Evolutionary conservation across 2,329 filamentous ascomycete genomes (phyloP).

Genomic region (Fusarium avenaceum): DNA sequence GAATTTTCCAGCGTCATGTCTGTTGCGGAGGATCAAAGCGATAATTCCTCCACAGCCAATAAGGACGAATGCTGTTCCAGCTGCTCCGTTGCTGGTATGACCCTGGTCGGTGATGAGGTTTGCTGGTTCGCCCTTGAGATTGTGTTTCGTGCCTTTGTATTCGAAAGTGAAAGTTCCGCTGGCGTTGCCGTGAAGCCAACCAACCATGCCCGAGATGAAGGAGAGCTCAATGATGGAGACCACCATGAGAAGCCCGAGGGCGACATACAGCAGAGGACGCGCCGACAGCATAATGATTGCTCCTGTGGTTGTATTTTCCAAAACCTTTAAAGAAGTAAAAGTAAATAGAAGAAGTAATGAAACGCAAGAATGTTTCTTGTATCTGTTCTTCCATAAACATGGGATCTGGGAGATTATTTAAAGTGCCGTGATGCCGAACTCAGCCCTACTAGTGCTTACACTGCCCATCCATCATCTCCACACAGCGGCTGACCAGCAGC

Average conservation of each 20-base stretch:
- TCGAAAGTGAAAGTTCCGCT: slow-evolving; percentile 42
- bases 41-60: slow-evolving; percentile 47
- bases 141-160: slow-evolving; percentile 20
- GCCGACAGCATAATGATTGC: slow-evolving; percentile 6
- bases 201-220: slow-evolving; percentile 48
- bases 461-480: slow-evolving; percentile 3
- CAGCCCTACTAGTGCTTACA: slow-evolving; percentile 37
- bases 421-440: slow-evolving; percentile 22
- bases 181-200: slow-evolving; percentile 47
- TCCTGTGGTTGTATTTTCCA: not conserved
- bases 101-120: slow-evolving; percentile 49
- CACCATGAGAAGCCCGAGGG: slow-evolving; percentile 48
- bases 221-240: slow-evolving; percentile 48
- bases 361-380: not conserved
- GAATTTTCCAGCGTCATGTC: slow-evolving; percentile 27
- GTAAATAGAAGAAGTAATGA: not conserved
- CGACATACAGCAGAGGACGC: slow-evolving; percentile 38
- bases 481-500: not conserved
- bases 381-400: not conserved
- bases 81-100: slow-evolving; percentile 50
- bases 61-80: slow-evolving; percentile 48
- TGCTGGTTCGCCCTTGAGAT: slow-evolving; percentile 42
- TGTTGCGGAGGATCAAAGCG: slow-evolving; percentile 40
- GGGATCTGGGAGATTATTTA: slow-evolving; percentile 13
- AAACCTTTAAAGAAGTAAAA: not conserved